Base-by-base conservation (phyloP, 148 eudicot genomes). In the Silene latifolia region DNA sequence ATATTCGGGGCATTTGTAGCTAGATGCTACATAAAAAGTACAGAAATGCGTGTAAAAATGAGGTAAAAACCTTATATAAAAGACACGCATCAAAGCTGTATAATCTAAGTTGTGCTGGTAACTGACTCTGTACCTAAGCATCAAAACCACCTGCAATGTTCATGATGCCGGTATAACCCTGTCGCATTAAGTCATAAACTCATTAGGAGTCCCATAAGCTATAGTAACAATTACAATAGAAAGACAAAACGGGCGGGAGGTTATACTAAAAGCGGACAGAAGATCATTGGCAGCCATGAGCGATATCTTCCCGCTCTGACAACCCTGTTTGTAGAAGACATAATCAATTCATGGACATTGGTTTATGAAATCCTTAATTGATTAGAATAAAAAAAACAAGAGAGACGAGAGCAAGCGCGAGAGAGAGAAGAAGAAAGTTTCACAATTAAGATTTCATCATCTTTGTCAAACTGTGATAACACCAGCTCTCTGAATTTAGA, bases 361-460 rank as follows among this genome's bases (percentile, higher is more conserved):
- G n/a, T n/a, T n/a, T n/a, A n/a, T n/a, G n/a, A n/a, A n/a, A n/a
- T n/a, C n/a, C n/a, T n/a, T n/a, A n/a, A n/a, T n/a, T n/a, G n/a
- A n/a, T n/a, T 23, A 42, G 5, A 18, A 62, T 11, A 59, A 2
- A 18, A 17, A 27, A 27, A 32, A 15, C 15, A 56, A 14, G 12
- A 19, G 70, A 12, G 5, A 66, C 20, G 4, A 65, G 47, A 32
- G 19, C 20, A 21, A 14, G 66, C 5, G 54, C 8, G 56, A 15
- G 3, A 48, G 18, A 51, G 56, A 51, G 2, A 63, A 9, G n/a
- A n/a, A n/a, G 18, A 51, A 39, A 86, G 51, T 65, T 97, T 77
- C 78, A 93, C 98, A 72, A 93, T 84, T 51, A 93, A 73, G 39
- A 93, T 82, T 75, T 88, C 92, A 79, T 93, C 97, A 77, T 93